Percentiles rank a stretch among this genome's conserved stretches.
These are phyloP conservation scores for Phytophthora sansomeana DNA, from an alignment of 352 stramenopile species.

Conservation along the genomic window DNA sequence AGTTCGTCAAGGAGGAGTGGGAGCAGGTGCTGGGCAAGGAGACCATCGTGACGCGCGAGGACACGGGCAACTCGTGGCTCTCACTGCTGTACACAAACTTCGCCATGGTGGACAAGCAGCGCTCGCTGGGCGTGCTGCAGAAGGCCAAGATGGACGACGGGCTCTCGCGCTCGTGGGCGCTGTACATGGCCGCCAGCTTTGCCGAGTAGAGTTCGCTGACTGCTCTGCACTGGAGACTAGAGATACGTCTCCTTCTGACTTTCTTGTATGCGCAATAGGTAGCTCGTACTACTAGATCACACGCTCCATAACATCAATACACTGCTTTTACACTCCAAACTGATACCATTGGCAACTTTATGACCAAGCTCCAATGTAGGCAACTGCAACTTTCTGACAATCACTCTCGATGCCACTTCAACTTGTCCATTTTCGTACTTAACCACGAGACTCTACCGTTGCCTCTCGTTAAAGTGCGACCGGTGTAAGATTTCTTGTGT, in stretches of 20 bases:
- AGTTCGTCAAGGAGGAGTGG: slow-evolving; percentile 73
- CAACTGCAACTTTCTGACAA: no score
- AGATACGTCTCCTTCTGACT: background rate
- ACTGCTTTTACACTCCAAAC: background rate
- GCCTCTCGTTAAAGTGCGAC: background rate
- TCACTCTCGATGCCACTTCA: background rate
- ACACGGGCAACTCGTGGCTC: slow-evolving; percentile 51
- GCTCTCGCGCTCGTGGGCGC: slow-evolving; percentile 70
- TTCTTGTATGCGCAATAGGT: background rate
- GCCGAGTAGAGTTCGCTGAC: slow-evolving; percentile 24
- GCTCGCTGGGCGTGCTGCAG: slow-evolving; percentile 61
- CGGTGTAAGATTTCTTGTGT: slow-evolving; percentile 28
- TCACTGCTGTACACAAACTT: slow-evolving; percentile 72
- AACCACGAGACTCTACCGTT: background rate
- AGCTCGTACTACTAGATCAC: background rate
- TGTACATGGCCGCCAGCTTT: slow-evolving; percentile 75
- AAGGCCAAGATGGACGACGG: slow-evolving; percentile 75
- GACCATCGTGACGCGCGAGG: slow-evolving; percentile 55
- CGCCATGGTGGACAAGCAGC: slow-evolving; percentile 58
- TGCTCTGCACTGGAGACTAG: background rate
- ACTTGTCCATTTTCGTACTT: slow-evolving; percentile 2
- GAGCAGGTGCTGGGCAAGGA: slow-evolving; percentile 60
- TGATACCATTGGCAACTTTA: background rate
- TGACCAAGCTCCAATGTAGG: no score
- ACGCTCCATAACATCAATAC: background rate